phyloP scores from a whole-genome alignment of 495 filamentous ascomycete genomes.

The Xylaria telfairii region DNA sequence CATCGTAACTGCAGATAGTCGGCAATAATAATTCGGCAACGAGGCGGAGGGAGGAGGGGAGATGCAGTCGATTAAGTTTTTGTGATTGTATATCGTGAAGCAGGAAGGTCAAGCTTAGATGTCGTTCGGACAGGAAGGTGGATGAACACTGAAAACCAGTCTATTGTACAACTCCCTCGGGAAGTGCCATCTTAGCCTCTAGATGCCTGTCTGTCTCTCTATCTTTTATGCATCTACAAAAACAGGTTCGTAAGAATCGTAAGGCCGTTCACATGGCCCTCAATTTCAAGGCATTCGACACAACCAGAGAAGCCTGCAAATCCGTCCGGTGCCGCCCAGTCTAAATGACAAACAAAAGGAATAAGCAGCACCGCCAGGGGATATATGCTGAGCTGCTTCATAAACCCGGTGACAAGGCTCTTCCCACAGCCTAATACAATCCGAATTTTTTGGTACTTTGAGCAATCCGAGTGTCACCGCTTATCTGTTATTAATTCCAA shows the following conservation, averaged over 20 bases:
- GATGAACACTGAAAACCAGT: conserved; percentile 28
- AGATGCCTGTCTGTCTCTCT: conserved; percentile 35
- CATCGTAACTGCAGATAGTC: neutral
- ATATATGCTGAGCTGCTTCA: conserved; percentile 32
- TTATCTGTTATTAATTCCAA: conserved; percentile 29
- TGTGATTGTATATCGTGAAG: neutral
- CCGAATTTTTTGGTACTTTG: neutral
- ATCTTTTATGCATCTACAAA: conserved; percentile 36
- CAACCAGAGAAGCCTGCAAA: conserved; percentile 34
- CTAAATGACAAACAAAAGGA: conserved; percentile 39
- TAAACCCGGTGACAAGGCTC: conserved; percentile 27
- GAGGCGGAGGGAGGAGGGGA: no score
- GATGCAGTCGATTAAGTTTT: neutral
- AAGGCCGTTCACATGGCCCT: conserved; percentile 19
- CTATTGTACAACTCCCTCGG: conserved; percentile 41
- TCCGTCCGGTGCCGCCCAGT: conserved; percentile 37
- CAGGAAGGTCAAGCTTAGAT: neutral
- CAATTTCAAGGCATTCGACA: conserved; percentile 30
- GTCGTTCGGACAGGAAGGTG: neutral
- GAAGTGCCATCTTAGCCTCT: conserved; percentile 37
- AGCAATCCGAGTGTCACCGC: conserved; percentile 23
- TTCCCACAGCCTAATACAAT: conserved; percentile 21
- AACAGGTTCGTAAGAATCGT: conserved; percentile 27
- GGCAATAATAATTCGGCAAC: neutral
- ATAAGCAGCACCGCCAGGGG: conserved; percentile 31